phyloP scores from a whole-genome alignment of 148 eudicot species.

The Drosera capensis region DNA sequence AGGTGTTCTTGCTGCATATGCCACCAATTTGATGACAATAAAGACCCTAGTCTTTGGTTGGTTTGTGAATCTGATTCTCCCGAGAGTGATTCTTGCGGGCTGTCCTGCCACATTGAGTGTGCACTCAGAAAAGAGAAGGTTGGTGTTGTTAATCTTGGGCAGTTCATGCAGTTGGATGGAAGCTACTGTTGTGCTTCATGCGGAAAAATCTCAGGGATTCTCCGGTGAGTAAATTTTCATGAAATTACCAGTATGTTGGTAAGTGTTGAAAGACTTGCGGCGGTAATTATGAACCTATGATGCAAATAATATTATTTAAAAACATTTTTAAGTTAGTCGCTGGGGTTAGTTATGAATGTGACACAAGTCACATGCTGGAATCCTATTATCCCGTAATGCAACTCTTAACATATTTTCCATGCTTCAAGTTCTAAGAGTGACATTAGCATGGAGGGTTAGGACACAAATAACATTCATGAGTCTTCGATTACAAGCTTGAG shows the following conservation, averaged over 20 bases:
- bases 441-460: no score
- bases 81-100: slow-evolving; percentile 47
- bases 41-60: slow-evolving; percentile 96
- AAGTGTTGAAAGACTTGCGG: not conserved
- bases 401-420: no score
- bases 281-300: not conserved
- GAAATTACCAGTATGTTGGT: slow-evolving; percentile 9
- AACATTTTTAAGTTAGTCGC: no score
- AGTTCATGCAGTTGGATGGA: slow-evolving; percentile 65
- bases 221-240: slow-evolving; percentile 42
- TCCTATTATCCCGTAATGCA: no score
- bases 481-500: no score
- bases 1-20: slow-evolving; percentile 97
- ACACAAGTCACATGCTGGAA: no score
- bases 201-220: slow-evolving; percentile 77
- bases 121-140: slow-evolving; percentile 44
- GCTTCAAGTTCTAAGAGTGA: no score
- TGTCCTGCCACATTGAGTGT: slow-evolving; percentile 88
- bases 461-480: no score
- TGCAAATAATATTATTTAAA: no score
- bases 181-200: slow-evolving; percentile 86
- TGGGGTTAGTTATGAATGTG: no score
- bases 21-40: slow-evolving; percentile 80
- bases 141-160: slow-evolving; percentile 73
- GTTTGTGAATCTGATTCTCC: slow-evolving; percentile 62